These are phyloP conservation scores for Thuja plicata DNA, from an alignment of 83 land plant genomes.

Conservation along the genomic window DNA sequence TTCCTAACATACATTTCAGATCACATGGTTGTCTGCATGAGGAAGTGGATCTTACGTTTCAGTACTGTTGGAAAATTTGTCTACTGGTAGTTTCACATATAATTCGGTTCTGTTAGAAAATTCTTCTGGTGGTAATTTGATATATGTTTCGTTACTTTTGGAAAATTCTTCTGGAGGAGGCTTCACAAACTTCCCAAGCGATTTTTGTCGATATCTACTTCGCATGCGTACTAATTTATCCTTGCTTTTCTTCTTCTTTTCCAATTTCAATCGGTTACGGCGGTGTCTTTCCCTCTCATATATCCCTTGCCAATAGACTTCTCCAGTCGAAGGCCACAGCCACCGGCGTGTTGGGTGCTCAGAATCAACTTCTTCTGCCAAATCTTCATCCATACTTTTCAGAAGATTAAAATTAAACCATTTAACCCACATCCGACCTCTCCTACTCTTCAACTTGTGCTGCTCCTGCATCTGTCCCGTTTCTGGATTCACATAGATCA, in stretches of 20 bases:
- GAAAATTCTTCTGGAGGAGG: constrained; percentile 42
- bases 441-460: constrained; percentile 62
- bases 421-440: constrained; percentile 77
- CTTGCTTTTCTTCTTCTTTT: constrained; percentile 56
- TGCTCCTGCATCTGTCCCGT: constrained; percentile 87
- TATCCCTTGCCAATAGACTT: constrained; percentile 87
- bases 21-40: not conserved
- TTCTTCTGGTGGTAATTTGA: constrained; percentile 1
- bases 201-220: constrained; percentile 43
- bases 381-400: constrained; percentile 93
- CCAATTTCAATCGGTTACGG: constrained; percentile 53
- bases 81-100: constrained; percentile 54
- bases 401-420: constrained; percentile 72
- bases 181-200: constrained; percentile 69
- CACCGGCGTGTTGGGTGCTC: constrained; percentile 55
- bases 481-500: constrained; percentile 80
- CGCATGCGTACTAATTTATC: constrained; percentile 68
- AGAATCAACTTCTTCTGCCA: constrained; percentile 85
- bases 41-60: not conserved
- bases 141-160: constrained; percentile 2
- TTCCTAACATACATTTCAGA: not conserved
- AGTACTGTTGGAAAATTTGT: constrained; percentile 23
- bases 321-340: constrained; percentile 97
- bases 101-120: constrained; percentile 13
- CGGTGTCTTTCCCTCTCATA: constrained; percentile 68